A percentile compares a stretch with the other conserved stretches of the same genome.
Evolutionary conservation across 2,329 filamentous ascomycete genomes (phyloP).

Genomic region (Hysterium pulicare): DNA sequence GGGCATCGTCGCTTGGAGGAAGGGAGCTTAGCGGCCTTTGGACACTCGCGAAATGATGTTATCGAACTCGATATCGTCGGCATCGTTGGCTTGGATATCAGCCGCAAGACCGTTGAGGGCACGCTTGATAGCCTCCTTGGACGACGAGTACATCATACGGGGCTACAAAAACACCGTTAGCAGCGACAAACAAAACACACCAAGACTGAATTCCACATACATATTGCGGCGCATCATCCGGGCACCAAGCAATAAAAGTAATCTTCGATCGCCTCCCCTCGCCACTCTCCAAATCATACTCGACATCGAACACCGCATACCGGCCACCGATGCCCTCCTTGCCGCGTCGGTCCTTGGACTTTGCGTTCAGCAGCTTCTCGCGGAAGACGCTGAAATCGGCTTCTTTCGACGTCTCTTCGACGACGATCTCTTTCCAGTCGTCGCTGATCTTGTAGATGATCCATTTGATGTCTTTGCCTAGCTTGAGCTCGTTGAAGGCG

Average conservation of each 20-base stretch:
- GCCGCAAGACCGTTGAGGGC: conserved; percentile 69
- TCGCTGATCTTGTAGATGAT: conserved; percentile 86
- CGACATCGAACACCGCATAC: conserved; percentile 83
- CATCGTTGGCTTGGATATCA: conserved; percentile 81
- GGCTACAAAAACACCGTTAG: conserved; percentile 50
- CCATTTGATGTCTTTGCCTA: conserved; percentile 73
- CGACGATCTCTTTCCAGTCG: conserved; percentile 76
- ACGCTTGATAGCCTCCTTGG: conserved; percentile 82
- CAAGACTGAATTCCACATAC: conserved; percentile 49
- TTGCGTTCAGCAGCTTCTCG: conserved; percentile 70
- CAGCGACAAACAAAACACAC: background rate
- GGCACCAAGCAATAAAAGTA: conserved; percentile 75
- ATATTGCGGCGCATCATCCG: conserved; percentile 75
- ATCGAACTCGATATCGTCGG: conserved; percentile 76
- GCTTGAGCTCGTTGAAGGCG: conserved; percentile 77
- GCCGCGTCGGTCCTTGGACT: conserved; percentile 66
- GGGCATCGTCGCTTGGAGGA: background rate
- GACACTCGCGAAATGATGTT: conserved; percentile 57
- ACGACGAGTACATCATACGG: conserved; percentile 89
- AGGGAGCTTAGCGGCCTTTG: conserved; percentile 47
- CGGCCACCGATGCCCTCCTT: conserved; percentile 61
- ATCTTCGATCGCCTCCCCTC: conserved; percentile 75
- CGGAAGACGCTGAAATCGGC: conserved; percentile 71
- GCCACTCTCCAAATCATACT: conserved; percentile 68
- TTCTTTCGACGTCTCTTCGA: conserved; percentile 68